These are phyloP conservation scores for Cutaneotrichosporon mucoides DNA, from an alignment of 1,284 basidiomycete species.

Conservation along the genomic window DNA sequence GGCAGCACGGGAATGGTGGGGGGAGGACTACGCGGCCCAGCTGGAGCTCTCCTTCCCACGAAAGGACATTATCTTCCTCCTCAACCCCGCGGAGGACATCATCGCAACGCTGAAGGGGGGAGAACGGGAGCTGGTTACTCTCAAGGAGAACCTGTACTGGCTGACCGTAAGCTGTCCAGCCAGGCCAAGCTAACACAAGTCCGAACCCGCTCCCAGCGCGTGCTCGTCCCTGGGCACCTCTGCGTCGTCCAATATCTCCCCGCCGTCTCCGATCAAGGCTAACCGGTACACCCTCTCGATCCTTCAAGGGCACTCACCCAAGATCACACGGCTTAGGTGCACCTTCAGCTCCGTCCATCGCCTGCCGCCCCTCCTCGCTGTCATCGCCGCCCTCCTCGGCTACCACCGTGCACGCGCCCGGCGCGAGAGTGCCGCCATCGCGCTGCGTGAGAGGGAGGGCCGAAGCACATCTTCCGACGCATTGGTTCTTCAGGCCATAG, in stretches of 20 bases:
- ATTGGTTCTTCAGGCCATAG: not conserved
- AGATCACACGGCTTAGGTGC: not conserved
- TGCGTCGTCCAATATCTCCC: not conserved
- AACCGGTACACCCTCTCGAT: not conserved
- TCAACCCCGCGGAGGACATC: not conserved
- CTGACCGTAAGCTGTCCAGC: not conserved
- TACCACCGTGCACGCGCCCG: not conserved
- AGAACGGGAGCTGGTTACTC: not conserved
- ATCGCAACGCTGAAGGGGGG: not conserved
- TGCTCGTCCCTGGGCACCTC: not conserved
- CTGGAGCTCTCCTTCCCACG: not conserved
- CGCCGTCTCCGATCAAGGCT: not conserved
- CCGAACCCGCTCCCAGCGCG: not conserved
- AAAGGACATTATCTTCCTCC: not conserved
- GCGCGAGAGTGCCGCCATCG: not conserved
- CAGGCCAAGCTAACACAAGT: not conserved
- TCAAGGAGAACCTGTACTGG: not conserved
- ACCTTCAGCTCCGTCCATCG: not conserved
- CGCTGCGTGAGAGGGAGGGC: not conserved
- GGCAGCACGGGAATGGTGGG: not conserved
- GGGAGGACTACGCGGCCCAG: not conserved
- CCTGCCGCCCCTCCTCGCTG: not conserved
- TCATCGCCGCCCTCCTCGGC: not conserved
- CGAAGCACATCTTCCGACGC: not conserved
- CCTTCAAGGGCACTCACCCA: not conserved